Evolutionary conservation across 257 asterid genomes (phyloP).

Genomic region (Pogostemon cablin): DNA sequence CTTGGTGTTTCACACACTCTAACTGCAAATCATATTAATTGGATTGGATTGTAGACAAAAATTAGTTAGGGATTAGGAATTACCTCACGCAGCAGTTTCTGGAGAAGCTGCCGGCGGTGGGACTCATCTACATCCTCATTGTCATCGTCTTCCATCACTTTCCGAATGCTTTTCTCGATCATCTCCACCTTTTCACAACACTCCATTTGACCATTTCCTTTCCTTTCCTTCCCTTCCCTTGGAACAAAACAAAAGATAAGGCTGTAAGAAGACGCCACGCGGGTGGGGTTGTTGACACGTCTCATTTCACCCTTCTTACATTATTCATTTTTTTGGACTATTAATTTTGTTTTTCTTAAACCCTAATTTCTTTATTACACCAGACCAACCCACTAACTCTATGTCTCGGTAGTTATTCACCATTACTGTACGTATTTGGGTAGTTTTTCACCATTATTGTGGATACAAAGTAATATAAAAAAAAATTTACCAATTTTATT

Average conservation of each 20-base stretch:
- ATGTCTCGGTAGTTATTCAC: too few species aligned
- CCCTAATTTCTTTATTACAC: too few species aligned
- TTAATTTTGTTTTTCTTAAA: too few species aligned
- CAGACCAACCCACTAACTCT: too few species aligned
- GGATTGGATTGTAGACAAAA: too few species aligned
- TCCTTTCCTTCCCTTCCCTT: neutral
- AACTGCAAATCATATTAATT: neutral
- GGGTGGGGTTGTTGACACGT: slow-evolving; percentile 35
- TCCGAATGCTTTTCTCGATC: slow-evolving; percentile 39
- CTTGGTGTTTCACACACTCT: slow-evolving; percentile 14
- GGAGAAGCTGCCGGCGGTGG: slow-evolving; percentile 38
- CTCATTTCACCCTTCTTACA: neutral
- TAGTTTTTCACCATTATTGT: too few species aligned
- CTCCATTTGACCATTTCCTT: slow-evolving; percentile 35
- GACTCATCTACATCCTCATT: slow-evolving; percentile 30
- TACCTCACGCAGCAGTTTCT: slow-evolving; percentile 51
- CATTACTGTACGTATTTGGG: too few species aligned
- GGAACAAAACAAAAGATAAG: too few species aligned
- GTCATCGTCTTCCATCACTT: slow-evolving; percentile 45
- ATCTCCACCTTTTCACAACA: slow-evolving; percentile 40
- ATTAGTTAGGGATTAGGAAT: neutral
- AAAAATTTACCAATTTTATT: too few species aligned
- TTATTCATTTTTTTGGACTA: too few species aligned
- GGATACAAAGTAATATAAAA: too few species aligned
- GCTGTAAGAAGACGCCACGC: neutral